These are phyloP conservation scores for Phytophthora aleatoria DNA, from an alignment of 352 stramenopile species.

Conservation along the genomic window DNA sequence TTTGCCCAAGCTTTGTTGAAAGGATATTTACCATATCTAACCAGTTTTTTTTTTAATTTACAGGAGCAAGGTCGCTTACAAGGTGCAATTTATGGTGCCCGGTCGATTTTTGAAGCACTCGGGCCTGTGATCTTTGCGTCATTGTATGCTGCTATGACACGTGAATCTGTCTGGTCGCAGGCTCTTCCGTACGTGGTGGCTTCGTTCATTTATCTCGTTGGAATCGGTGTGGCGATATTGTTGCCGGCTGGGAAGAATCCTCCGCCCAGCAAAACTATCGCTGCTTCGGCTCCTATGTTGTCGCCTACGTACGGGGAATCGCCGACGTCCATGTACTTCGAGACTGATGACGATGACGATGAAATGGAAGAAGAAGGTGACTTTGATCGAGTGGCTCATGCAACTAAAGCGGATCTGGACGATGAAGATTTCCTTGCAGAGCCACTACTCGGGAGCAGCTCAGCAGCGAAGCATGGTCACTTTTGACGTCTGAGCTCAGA, in stretches of 20 bases:
- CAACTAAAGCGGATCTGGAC: conserved; percentile 26
- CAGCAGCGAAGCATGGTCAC: conserved; percentile 16
- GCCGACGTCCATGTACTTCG: conserved; percentile 50
- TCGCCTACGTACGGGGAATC: conserved; percentile 46
- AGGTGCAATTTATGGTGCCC: conserved; percentile 69
- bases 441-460: conserved; percentile 42
- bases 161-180: conserved; percentile 45
- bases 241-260: conserved; percentile 38
- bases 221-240: conserved; percentile 53
- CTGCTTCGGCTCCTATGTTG: conserved; percentile 34
- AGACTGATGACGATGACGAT: conserved; percentile 56
- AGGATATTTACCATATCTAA: not conserved
- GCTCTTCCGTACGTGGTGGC: conserved; percentile 67
- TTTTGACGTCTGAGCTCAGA: conserved; percentile 10
- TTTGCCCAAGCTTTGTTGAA: conserved; percentile 10
- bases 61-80: conserved; percentile 80
- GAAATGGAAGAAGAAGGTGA: conserved; percentile 19
- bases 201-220: conserved; percentile 50
- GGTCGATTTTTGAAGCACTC: conserved; percentile 64
- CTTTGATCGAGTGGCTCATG: conserved; percentile 22
- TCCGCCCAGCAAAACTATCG: conserved; percentile 14
- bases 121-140: conserved; percentile 61
- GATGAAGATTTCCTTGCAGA: conserved; percentile 48
- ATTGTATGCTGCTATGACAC: conserved; percentile 62
- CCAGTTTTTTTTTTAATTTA: conserved; percentile 3